A percentile compares a stretch with the other conserved stretches of the same genome.
These are phyloP conservation scores for Gossypium rotundifolium DNA, from an alignment of 345 rosid genomes.

Conservation along the genomic window DNA sequence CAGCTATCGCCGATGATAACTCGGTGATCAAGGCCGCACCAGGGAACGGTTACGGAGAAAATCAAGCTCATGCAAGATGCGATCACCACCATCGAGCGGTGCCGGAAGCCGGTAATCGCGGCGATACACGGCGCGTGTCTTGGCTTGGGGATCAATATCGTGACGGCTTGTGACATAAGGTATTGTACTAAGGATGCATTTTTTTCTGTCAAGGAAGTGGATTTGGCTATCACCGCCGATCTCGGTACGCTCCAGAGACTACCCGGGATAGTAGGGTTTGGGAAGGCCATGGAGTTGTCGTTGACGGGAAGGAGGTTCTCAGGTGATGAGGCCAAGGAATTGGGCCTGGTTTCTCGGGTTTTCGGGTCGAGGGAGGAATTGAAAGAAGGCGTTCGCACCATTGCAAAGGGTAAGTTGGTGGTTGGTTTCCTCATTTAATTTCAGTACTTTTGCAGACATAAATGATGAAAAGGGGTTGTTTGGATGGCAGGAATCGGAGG, in stretches of 20 bases:
- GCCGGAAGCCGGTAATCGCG: slow-evolving; percentile 80
- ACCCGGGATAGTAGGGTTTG: slow-evolving; percentile 65
- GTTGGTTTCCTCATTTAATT: background rate
- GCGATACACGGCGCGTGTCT: slow-evolving; percentile 69
- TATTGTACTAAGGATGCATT: slow-evolving; percentile 54
- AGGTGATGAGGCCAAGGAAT: slow-evolving; percentile 58
- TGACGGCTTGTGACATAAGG: slow-evolving; percentile 80
- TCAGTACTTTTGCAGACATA: background rate
- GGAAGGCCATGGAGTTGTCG: slow-evolving; percentile 65
- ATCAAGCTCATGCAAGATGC: slow-evolving; percentile 65
- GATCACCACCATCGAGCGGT: slow-evolving; percentile 63
- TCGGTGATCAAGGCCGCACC: slow-evolving; percentile 47
- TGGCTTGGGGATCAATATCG: slow-evolving; percentile 62
- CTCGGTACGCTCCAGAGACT: slow-evolving; percentile 83
- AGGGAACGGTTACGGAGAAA: slow-evolving; percentile 47
- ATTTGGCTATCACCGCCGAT: slow-evolving; percentile 72
- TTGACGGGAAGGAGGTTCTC: slow-evolving; percentile 63
- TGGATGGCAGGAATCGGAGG: slow-evolving; percentile 48
- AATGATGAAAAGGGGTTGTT: background rate
- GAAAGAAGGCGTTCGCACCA: slow-evolving; percentile 33
- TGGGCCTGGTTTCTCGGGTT: slow-evolving; percentile 68
- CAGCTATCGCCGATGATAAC: background rate
- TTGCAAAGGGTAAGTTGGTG: slow-evolving; percentile 55
- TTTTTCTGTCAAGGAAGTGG: slow-evolving; percentile 80
- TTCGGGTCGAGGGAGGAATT: slow-evolving; percentile 55